Base-by-base conservation (phyloP, 1,139 yeast genomes). In the Schwanniomyces etchellsii region DNA sequence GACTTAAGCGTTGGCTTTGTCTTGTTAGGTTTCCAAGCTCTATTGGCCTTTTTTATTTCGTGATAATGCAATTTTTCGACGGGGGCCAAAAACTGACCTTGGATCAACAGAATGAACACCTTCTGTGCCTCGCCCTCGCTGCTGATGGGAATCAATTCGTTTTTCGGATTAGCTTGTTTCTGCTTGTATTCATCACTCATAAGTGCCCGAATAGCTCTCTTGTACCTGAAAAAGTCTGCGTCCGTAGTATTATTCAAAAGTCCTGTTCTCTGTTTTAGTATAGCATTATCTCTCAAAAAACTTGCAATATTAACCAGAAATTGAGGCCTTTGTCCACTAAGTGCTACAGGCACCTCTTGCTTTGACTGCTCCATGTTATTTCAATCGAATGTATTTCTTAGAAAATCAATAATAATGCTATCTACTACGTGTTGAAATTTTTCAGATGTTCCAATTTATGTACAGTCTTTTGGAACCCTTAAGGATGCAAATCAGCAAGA, bases 191-290 rank as follows among this genome's bases (percentile, higher is more conserved):
- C 89, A 2, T 75, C 81, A 36, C 89, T 77, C 28, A 76, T 62
- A 35, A 91, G 68, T 1, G 94, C 94, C 43, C 97, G 68, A 11
- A 76, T 61, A 28, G 86, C 81, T 47, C 98, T 73, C 55, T 93
- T 91, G 53, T 67, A 83, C 44, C 95, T 70, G 71, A 91, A 91
- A 54, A 91, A 89, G 37, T 85, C 94, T 26, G 76, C 71, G 34
- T 67, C 73, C 22, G 75, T 74, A 38, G 74, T 73, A 32, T 81
- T 81, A 47, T 79, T 78, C 34, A 84, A 63, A 27, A 81, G 60
- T 5, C 96, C 97, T 36, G 77, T 74, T 47, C 98, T 77, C 52
- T 77, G 82, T 51, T 91, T 91, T 43, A 91, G 66, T 16, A 60
- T 57, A 26, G 66, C 52, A 51, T 82, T 73, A 45, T 77, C 76